Evolutionary conservation across 345 rosid species (phyloP), one percentile per base, ranked within the genome.

Genomic region (Hypericum androsaemum): DNA sequence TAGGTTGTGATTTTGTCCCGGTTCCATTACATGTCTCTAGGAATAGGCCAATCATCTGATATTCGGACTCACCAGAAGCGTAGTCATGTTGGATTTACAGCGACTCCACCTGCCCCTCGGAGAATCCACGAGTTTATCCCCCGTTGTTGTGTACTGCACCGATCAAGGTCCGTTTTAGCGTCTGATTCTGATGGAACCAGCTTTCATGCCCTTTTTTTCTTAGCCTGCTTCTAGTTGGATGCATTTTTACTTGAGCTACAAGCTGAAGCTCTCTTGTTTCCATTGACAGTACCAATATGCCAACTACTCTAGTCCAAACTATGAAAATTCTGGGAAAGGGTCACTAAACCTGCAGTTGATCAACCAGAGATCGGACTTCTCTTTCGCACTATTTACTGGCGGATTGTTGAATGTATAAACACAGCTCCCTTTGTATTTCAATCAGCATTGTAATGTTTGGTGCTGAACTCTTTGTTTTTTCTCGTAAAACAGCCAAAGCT

Each of bases 331-430:
- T 0, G 84, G 94, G 35, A 62, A 60, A 54, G 94, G 86, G 48
- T 66, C 54, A 12, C 57, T 82, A 78, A 80, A 74, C 73, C 78
- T 85, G 74, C 89, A 63, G 44, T 49, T 85, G 68, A 76, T 82
- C 66, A 85, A 80, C 67, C 94, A 85, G 60, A 72, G 94, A 82
- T 85, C 89, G 0, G 84, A 81, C 37, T 84, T 81, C 59, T 75
- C 86, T 0, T 75, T 84, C 49, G 82, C 74, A 6, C 72, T 84
- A 8, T 79, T 84, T 53, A 71, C 84, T 47, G 83, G 83, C 37
- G 81, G 81, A 43, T 61, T 84, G 37, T 60, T 61, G 62, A 77
- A 76, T 57, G 94, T 77, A 77, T 28, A 67, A 58, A 52, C 64
- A 7, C 38, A 36, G 37, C 9, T 45, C 13, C 39, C 35, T 66